phyloP scores from a whole-genome alignment of 257 asterid genomes.

The Solanum chmielewskii region DNA sequence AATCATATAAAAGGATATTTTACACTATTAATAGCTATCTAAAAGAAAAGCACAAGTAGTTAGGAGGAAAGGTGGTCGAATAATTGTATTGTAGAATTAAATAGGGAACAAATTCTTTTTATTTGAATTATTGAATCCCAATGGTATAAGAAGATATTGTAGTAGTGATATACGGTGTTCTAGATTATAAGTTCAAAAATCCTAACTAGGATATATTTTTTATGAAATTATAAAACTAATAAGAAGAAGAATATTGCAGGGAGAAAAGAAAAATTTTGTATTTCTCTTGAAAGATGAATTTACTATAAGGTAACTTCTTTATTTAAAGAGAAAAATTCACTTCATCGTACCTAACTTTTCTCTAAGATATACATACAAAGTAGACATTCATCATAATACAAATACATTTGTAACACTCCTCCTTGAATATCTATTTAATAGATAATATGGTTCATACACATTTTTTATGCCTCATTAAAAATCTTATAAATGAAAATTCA shows the following conservation, averaged over 20 bases:
- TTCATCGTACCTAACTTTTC: no score
- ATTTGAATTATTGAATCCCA: neutral
- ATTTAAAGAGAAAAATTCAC: neutral
- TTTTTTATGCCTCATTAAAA: neutral
- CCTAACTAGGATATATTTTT: neutral
- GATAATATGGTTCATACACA: no score
- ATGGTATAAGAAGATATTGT: neutral
- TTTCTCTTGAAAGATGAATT: no score
- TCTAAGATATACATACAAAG: neutral
- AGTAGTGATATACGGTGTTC: neutral
- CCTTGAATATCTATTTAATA: no score
- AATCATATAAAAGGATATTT: neutral
- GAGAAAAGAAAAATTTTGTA: neutral
- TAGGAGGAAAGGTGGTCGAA: neutral
- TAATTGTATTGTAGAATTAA: neutral
- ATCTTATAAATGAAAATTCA: no score
- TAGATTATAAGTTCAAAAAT: neutral
- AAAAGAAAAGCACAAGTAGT: neutral
- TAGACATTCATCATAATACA: neutral
- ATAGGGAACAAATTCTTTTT: neutral
- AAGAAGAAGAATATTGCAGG: neutral
- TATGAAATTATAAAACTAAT: neutral
- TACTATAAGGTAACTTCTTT: neutral
- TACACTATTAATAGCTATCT: neutral
- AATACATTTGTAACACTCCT: no score